A percentile compares a stretch with the other conserved stretches of the same genome.
Evolutionary conservation across 2,329 filamentous ascomycete species (phyloP).

Genomic region (Arthrobotrys sphaeroides): DNA sequence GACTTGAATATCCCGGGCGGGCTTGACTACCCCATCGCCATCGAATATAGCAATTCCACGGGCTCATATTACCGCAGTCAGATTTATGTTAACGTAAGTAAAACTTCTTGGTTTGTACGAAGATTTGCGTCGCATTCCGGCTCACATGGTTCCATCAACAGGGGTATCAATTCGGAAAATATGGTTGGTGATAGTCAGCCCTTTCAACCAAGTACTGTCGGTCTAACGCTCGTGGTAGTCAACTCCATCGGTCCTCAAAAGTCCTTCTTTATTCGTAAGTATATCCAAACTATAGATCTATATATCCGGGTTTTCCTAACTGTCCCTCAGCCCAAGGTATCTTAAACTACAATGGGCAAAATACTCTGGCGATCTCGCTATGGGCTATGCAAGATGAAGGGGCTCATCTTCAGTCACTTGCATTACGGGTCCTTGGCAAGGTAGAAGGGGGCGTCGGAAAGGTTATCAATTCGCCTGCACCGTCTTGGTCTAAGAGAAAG

Average conservation of each 20-base stretch:
- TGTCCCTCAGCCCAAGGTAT: slow-evolving; percentile 61
- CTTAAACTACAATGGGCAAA: slow-evolving; percentile 74
- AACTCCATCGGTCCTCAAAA: slow-evolving; percentile 77
- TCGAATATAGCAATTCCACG: slow-evolving; percentile 67
- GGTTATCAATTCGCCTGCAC: slow-evolving; percentile 60
- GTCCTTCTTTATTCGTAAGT: slow-evolving; percentile 70
- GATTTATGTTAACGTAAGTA: slow-evolving; percentile 72
- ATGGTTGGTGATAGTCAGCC: slow-evolving; percentile 59
- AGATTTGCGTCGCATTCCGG: too few species aligned
- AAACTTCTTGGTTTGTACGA: too few species aligned
- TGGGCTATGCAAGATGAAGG: slow-evolving; percentile 72
- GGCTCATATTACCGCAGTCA: slow-evolving; percentile 68
- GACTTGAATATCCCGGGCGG: slow-evolving; percentile 67
- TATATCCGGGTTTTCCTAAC: neutral
- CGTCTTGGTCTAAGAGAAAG: slow-evolving; percentile 27
- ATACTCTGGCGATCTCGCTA: slow-evolving; percentile 74
- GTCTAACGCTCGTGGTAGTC: slow-evolving; percentile 14
- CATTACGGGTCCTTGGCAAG: slow-evolving; percentile 65
- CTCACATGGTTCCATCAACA: too few species aligned
- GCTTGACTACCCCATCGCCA: slow-evolving; percentile 71
- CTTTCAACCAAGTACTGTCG: neutral
- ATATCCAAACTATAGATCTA: neutral
- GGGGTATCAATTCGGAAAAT: slow-evolving; percentile 77
- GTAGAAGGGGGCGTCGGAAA: slow-evolving; percentile 66
- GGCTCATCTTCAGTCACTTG: slow-evolving; percentile 68